Base-by-base conservation (phyloP, 83 land plant species). In the Diphasiastrum complanatum region DNA sequence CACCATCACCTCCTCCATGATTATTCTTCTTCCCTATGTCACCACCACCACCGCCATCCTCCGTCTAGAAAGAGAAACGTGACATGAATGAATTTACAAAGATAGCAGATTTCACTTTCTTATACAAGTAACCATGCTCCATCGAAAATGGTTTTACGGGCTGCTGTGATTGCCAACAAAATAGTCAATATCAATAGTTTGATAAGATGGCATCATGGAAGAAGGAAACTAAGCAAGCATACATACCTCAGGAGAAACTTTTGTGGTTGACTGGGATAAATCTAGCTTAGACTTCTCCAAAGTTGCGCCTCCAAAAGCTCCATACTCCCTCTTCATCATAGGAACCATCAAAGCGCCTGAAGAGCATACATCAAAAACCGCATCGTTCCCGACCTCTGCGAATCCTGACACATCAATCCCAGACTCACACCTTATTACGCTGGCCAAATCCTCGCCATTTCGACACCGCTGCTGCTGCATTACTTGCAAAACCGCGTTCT, bases 1-100 rank as follows among this genome's bases (percentile, higher is more conserved):
- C 95, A 0, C 97, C 95, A 67, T 91, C 97, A 49, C 97, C 95
- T 50, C 97, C 97, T 14, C 97, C 97, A 51, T 83, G 75, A 67
- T 58, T 69, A 60, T 74, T 87, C 55, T 48, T 80, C 71, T 91
- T 91, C 10, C 95, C 97, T 51, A 91, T 82, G 69, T 78, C 77
- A 46, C 97, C 95, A 59, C 87, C 87, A 57, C 95, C 95, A 38
- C 83, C 87, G 32, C 95, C 95, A 64, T 55, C 72, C 34, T 85
- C 84, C 47, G 57, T 32, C 97, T 86, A 83, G 54, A 19, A 61
- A 8, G 36, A 26, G 20, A 51, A 6, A 35, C 23, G 40, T 2
- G 26, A 53, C 29, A 53, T n/a, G 27, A 5, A 53, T 2, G 4
- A 22, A 53, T 27, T 4, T 4, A 4, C 5, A 53, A 31, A 53